Conservation (phyloP, 2,329 filamentous ascomycete genomes). For the Cercospora nicotianae region DNA sequence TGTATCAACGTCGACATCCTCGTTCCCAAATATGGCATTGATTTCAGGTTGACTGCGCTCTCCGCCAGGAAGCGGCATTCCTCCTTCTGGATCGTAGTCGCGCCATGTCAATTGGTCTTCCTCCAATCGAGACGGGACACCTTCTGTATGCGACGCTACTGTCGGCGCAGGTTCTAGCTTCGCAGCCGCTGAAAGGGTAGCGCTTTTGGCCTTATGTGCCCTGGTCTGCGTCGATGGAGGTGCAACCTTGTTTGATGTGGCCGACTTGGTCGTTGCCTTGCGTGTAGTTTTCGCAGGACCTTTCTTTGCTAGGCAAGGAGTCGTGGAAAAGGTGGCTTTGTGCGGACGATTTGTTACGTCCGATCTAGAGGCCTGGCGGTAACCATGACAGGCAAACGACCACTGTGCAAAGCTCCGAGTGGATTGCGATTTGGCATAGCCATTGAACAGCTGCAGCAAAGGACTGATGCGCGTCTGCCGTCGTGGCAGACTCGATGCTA, state of each 20-base stretch:
- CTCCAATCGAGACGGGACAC: slow-evolving; percentile 16
- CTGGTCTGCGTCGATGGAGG: slow-evolving; percentile 5
- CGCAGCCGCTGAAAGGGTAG: slow-evolving; percentile 16
- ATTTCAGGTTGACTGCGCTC: slow-evolving; percentile 35
- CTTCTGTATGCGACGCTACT: slow-evolving; percentile 34
- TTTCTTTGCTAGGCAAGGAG: slow-evolving; percentile 6
- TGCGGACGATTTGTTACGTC: neutral
- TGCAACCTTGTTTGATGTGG: neutral
- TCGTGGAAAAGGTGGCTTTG: slow-evolving; percentile 18
- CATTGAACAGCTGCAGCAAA: slow-evolving; percentile 35
- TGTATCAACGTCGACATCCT: slow-evolving; percentile 34
- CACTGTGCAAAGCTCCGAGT: slow-evolving; percentile 14
- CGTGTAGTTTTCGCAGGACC: neutral
- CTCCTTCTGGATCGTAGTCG: slow-evolving; percentile 41
- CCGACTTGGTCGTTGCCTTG: neutral
- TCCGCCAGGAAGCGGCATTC: slow-evolving; percentile 39
- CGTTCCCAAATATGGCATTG: slow-evolving; percentile 36
- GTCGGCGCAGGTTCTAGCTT: slow-evolving; percentile 31
- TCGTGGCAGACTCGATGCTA: slow-evolving; percentile 32
- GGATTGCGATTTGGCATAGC: slow-evolving; percentile 29
- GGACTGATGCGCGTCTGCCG: slow-evolving; percentile 26
- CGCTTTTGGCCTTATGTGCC: slow-evolving; percentile 7
- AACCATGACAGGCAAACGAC: neutral
- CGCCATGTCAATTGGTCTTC: slow-evolving; percentile 37
- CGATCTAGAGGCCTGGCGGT: neutral